These are phyloP conservation scores for Suillus discolor DNA, from an alignment of 768 basidiomycete species.

Conservation along the genomic window DNA sequence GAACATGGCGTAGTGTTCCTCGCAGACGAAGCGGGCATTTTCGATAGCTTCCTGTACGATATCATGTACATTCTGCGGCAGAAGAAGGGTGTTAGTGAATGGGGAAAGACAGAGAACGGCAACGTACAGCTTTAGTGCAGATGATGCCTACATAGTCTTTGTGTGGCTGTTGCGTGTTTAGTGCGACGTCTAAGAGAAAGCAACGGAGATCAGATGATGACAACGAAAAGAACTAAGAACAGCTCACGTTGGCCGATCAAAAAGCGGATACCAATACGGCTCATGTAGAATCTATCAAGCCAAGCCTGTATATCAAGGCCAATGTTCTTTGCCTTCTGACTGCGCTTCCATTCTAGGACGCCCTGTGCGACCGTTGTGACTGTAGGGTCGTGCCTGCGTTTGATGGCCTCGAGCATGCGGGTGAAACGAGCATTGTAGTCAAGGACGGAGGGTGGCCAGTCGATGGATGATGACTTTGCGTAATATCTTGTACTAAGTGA, in stretches of 20 bases:
- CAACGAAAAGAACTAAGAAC: not conserved
- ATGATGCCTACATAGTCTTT: conserved; percentile 96
- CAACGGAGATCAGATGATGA: conserved; percentile 11
- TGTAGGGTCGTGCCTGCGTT: conserved; percentile 94
- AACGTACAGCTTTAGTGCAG: conserved; percentile 83
- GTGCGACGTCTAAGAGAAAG: conserved; percentile 72
- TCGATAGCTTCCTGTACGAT: conserved; percentile 99
- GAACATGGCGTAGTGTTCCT: conserved; percentile 96
- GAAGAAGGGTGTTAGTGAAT: conserved; percentile 10
- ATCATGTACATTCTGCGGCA: conserved; percentile 82
- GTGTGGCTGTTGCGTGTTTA: conserved; percentile 91
- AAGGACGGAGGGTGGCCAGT: conserved; percentile 91
- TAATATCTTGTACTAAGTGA: conserved; percentile 64
- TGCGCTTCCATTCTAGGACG: conserved; percentile 93
- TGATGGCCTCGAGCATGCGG: conserved; percentile 82
- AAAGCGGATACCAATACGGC: conserved; percentile 93
- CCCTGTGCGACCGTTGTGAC: conserved; percentile 97
- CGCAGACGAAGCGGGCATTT: conserved; percentile 92
- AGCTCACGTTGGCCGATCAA: conserved; percentile 91
- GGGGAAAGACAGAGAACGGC: conserved; percentile 4
- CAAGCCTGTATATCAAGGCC: conserved; percentile 91
- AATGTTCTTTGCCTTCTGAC: conserved; percentile 66
- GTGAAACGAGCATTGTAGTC: conserved; percentile 95
- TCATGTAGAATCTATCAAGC: conserved; percentile 97
- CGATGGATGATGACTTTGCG: conserved; percentile 66